Percentiles rank a stretch among this genome's conserved stretches.
These are phyloP conservation scores for Zasmidium cellare DNA, from an alignment of 2,329 filamentous ascomycete species.

Conservation along the genomic window DNA sequence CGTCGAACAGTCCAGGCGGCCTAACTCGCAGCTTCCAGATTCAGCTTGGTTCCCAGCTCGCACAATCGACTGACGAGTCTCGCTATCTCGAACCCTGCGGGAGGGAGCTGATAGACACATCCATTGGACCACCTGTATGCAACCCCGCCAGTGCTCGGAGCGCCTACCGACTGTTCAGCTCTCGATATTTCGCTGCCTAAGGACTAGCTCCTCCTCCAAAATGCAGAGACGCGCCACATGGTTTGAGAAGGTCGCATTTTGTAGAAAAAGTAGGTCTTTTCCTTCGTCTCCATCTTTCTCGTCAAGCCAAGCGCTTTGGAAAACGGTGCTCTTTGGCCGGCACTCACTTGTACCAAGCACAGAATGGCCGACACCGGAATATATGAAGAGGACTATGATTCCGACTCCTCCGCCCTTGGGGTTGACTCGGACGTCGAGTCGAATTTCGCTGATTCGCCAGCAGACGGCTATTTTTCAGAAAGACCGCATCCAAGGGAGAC, in stretches of 20 bases:
- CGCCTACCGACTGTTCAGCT: neutral
- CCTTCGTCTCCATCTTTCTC: neutral
- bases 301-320: neutral
- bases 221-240: neutral
- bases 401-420: slow-evolving; percentile 12
- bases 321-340: neutral
- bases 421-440: slow-evolving; percentile 18
- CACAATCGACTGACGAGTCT: neutral
- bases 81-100: neutral
- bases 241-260: neutral
- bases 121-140: slow-evolving; percentile 1
- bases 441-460: slow-evolving; percentile 18
- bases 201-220: neutral
- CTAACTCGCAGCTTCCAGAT: neutral
- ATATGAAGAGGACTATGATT: slow-evolving; percentile 13
- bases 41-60: neutral
- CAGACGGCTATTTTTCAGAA: slow-evolving; percentile 27
- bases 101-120: neutral
- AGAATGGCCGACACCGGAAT: slow-evolving; percentile 10
- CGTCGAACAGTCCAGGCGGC: no score
- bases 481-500: slow-evolving; percentile 17
- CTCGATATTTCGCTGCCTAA: slow-evolving; percentile 8
- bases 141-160: slow-evolving; percentile 1
- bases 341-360: neutral
- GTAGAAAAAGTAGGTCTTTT: neutral